A percentile compares a stretch with the other conserved stretches of the same genome.
Conservation (phyloP, 148 eudicot genomes). For the Persicaria tinctoria region DNA sequence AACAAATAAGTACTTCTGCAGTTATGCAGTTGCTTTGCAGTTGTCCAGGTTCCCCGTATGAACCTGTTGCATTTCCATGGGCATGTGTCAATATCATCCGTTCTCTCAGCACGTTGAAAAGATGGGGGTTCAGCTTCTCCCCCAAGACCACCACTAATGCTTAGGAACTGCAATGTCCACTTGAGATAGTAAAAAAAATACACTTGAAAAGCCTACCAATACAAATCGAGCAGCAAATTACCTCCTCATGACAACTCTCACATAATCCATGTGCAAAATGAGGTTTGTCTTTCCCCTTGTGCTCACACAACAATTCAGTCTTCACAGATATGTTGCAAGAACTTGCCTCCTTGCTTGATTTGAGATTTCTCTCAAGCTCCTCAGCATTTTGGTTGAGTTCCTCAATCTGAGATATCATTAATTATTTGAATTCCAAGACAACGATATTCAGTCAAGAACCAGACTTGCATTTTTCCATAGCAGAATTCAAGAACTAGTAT, state of each 20-base stretch:
- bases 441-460: neutral
- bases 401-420: slow-evolving; percentile 47
- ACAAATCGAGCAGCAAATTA: slow-evolving; percentile 20
- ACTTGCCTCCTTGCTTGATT: slow-evolving; percentile 11
- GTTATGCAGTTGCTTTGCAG: slow-evolving; percentile 20
- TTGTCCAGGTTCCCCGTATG: slow-evolving; percentile 20
- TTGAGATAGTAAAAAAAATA: slow-evolving; percentile 13
- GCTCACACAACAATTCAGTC: slow-evolving; percentile 65
- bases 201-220: slow-evolving; percentile 7
- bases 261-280: slow-evolving; percentile 83
- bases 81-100: slow-evolving; percentile 32
- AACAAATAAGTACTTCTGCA: slow-evolving; percentile 16
- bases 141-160: slow-evolving; percentile 76
- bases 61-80: slow-evolving; percentile 22
- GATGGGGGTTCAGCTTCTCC: slow-evolving; percentile 95
- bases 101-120: slow-evolving; percentile 86
- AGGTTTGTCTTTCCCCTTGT: slow-evolving; percentile 43
- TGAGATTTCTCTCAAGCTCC: slow-evolving; percentile 36
- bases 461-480: neutral
- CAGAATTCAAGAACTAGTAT: neutral
- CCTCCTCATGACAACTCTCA: slow-evolving; percentile 55
- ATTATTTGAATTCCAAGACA: neutral
- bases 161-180: slow-evolving; percentile 42
- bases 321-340: slow-evolving; percentile 18
- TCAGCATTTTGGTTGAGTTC: slow-evolving; percentile 58